These are phyloP conservation scores for Melocanna baccifera DNA, from an alignment of 176 grass and related monocot genomes.

Conservation along the genomic window DNA sequence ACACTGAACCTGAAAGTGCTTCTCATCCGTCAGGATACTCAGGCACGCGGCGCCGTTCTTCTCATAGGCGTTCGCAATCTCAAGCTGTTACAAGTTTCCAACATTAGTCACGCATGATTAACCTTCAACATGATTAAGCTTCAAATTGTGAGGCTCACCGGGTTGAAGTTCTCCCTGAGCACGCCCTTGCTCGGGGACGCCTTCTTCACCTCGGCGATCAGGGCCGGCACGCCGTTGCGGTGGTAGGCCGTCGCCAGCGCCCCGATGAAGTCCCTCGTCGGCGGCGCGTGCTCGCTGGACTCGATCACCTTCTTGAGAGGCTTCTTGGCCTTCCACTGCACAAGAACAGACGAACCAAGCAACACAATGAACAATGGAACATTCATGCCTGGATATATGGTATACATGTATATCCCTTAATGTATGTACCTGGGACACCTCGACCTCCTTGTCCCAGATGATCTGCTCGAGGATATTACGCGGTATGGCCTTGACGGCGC, in stretches of 20 bases:
- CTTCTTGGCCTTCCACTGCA: conserved; percentile 37
- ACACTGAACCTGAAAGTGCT: conserved; percentile 52
- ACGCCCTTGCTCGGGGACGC: conserved; percentile 80
- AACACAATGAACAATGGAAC: too few species aligned
- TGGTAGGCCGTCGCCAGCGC: conserved; percentile 39
- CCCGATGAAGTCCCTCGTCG: conserved; percentile 62
- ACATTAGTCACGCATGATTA: not conserved
- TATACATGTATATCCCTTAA: not conserved
- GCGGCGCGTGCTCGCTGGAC: conserved; percentile 38
- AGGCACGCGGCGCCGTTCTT: conserved; percentile 65
- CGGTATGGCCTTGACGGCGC: conserved; percentile 35
- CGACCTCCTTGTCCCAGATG: conserved; percentile 95
- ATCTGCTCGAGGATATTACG: conserved; percentile 79
- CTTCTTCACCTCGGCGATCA: conserved; percentile 94
- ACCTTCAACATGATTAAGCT: not conserved
- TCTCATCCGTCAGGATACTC: conserved; percentile 76
- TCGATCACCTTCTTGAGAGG: conserved; percentile 27
- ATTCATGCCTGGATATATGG: not conserved
- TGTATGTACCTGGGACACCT: conserved; percentile 55
- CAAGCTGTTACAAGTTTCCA: conserved; percentile 28
- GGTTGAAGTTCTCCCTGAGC: conserved; percentile 79
- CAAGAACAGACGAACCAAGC: not conserved
- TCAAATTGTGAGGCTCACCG: conserved; percentile 40
- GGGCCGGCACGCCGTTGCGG: conserved; percentile 51
- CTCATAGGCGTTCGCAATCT: conserved; percentile 58